Percentiles rank a stretch among this genome's conserved stretches.
Conservation (phyloP, 345 rosid genomes). For the Gossypium longicalyx region DNA sequence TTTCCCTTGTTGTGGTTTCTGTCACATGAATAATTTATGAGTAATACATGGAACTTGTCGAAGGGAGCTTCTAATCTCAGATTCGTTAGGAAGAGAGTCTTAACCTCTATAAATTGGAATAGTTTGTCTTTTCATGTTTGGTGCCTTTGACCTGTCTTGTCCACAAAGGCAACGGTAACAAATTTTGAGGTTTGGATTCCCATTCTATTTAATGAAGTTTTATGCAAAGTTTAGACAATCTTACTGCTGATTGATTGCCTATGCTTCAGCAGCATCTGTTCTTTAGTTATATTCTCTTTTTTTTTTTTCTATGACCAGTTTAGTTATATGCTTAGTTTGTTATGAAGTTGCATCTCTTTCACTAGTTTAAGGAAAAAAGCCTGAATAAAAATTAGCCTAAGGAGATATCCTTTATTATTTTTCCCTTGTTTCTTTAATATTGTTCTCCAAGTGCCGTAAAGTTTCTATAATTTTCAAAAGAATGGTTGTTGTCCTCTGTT, state of each 20-base stretch:
- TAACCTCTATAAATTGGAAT: too few relatives aligned
- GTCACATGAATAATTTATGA: too few relatives aligned
- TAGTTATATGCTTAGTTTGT: neutral
- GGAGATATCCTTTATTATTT: neutral
- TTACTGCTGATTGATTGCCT: neutral
- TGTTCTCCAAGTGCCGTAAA: neutral
- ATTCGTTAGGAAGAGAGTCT: too few relatives aligned
- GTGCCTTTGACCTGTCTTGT: too few relatives aligned
- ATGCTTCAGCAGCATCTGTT: neutral
- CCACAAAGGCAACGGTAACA: too few relatives aligned
- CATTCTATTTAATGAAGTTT: neutral
- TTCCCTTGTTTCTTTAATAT: neutral
- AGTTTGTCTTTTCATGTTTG: too few relatives aligned
- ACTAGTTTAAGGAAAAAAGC: neutral
- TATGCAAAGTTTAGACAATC: neutral
- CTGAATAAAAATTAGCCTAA: neutral
- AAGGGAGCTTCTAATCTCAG: too few relatives aligned
- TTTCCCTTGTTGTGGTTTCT: too few relatives aligned
- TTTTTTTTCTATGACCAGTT: too few relatives aligned
- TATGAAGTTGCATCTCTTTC: neutral
- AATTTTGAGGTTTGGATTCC: neutral
- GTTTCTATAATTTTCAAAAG: neutral
- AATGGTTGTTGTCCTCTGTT: neutral
- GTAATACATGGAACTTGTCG: too few relatives aligned
- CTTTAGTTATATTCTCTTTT: neutral